Conservation (phyloP, 2,329 filamentous ascomycete species). For the Colletotrichum ledebouriae region DNA sequence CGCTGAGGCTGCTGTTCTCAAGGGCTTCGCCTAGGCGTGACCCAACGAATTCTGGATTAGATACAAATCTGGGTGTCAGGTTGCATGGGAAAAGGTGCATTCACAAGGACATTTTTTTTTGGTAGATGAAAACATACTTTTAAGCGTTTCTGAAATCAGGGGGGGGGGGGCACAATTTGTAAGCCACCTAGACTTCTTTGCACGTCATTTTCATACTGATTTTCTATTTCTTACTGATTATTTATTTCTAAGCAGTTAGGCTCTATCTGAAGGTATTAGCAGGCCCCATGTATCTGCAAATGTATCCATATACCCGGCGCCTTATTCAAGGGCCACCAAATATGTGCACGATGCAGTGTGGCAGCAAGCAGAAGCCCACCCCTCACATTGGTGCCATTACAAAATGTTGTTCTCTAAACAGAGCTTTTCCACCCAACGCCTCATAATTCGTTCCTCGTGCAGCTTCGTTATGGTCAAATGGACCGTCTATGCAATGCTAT, state of each 20-base stretch:
- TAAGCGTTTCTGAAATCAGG: not conserved
- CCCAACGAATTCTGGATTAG: no score
- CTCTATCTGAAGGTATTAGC: constrained; percentile 16
- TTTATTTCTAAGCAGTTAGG: constrained; percentile 20
- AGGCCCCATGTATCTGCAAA: constrained; percentile 15
- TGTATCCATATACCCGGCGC: constrained; percentile 8
- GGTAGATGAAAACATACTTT: constrained; percentile 19
- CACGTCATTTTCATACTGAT: not conserved
- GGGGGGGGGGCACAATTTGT: no score
- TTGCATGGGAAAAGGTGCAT: constrained; percentile 21
- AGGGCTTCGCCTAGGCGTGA: constrained; percentile 77
- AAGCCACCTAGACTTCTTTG: no score
- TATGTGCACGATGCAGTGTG: constrained; percentile 6
- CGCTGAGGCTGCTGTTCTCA: constrained; percentile 90
- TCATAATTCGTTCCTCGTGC: constrained; percentile 41
- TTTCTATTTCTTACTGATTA: constrained; percentile 10
- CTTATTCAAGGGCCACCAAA: constrained; percentile 12
- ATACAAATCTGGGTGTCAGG: constrained; percentile 14
- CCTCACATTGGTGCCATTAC: constrained; percentile 23
- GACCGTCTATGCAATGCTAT: constrained; percentile 34
- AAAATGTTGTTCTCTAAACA: not conserved
- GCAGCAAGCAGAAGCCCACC: not conserved
- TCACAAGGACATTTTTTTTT: constrained; percentile 16
- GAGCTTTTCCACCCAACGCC: constrained; percentile 30
- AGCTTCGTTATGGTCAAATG: constrained; percentile 31